Percentiles rank a stretch among this genome's conserved stretches.
These are phyloP conservation scores for Dothistroma septosporum DNA, from an alignment of 2,329 filamentous ascomycete genomes.

Conservation along the genomic window DNA sequence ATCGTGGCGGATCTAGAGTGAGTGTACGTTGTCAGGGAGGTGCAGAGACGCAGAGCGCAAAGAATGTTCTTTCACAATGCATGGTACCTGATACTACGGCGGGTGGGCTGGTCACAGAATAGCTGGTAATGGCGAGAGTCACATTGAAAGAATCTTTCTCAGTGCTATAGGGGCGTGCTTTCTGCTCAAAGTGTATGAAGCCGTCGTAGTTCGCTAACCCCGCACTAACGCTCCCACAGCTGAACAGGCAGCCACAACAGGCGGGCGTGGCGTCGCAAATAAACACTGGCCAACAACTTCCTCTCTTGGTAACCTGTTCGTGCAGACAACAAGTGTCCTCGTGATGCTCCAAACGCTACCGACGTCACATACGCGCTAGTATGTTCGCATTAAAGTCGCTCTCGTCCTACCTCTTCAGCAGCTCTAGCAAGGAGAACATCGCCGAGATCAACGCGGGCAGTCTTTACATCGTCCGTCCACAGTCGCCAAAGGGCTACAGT, in stretches of 20 bases:
- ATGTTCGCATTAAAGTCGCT: constrained; percentile 36
- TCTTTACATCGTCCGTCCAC: constrained; percentile 91
- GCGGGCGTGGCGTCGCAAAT: background rate
- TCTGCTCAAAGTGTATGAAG: no score
- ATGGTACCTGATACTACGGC: no score
- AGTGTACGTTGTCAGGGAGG: background rate
- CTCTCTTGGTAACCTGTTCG: background rate
- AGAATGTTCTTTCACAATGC: background rate
- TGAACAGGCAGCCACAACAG: background rate
- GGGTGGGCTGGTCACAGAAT: no score
- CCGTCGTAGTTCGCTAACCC: background rate
- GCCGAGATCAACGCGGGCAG: constrained; percentile 94
- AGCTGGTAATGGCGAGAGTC: no score
- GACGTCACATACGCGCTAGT: constrained; percentile 3
- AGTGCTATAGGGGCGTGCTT: no score
- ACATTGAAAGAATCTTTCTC: no score
- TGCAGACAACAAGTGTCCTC: constrained; percentile 3
- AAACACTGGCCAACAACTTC: background rate
- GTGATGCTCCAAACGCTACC: constrained; percentile 12
- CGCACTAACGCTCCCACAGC: background rate
- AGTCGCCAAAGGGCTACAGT: constrained; percentile 94
- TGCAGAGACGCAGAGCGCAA: background rate
- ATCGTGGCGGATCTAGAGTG: background rate
- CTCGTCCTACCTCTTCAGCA: constrained; percentile 80
- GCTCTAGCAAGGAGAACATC: constrained; percentile 83